These are phyloP conservation scores for Agaricus sinodeliciosus DNA, from an alignment of 768 basidiomycete species.

Conservation along the genomic window DNA sequence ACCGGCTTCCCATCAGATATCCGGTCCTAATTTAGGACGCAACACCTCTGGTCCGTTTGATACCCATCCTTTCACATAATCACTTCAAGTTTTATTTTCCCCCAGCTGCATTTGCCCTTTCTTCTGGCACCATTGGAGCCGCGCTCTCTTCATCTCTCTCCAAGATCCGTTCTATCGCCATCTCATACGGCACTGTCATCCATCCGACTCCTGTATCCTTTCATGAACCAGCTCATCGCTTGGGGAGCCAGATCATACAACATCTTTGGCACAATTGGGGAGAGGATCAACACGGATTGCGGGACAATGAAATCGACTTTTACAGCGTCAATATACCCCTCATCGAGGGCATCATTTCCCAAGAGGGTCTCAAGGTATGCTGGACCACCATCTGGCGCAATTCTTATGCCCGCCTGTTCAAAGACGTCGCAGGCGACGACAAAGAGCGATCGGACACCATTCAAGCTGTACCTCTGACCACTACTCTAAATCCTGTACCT, in stretches of 20 bases:
- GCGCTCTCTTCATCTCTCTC: conserved; percentile 77
- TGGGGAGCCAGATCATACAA: conserved; percentile 60
- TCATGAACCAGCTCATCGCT: conserved; percentile 65
- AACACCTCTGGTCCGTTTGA: conserved; percentile 65
- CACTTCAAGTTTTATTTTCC: conserved; percentile 11
- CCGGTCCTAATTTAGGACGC: conserved; percentile 81
- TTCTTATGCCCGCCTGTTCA: conserved; percentile 78
- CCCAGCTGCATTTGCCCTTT: conserved; percentile 78
- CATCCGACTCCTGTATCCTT: conserved; percentile 56
- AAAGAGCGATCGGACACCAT: conserved; percentile 18
- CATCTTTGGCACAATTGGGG: conserved; percentile 88
- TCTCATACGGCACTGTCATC: conserved; percentile 80
- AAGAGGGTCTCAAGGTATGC: conserved; percentile 56
- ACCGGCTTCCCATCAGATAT: conserved; percentile 42
- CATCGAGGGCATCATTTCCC: conserved; percentile 53
- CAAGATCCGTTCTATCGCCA: conserved; percentile 67
- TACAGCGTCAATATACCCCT: conserved; percentile 89
- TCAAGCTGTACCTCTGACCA: conserved; percentile 16
- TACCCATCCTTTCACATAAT: not conserved
- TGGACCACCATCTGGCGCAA: conserved; percentile 89
- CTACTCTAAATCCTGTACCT: conserved; percentile 9
- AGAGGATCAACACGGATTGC: conserved; percentile 48
- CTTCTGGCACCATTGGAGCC: conserved; percentile 90
- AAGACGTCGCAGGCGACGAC: conserved; percentile 27
- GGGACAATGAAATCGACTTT: conserved; percentile 65